These are phyloP conservation scores for Naematelia aurantialba DNA, from an alignment of 768 basidiomycete genomes.

Conservation along the genomic window DNA sequence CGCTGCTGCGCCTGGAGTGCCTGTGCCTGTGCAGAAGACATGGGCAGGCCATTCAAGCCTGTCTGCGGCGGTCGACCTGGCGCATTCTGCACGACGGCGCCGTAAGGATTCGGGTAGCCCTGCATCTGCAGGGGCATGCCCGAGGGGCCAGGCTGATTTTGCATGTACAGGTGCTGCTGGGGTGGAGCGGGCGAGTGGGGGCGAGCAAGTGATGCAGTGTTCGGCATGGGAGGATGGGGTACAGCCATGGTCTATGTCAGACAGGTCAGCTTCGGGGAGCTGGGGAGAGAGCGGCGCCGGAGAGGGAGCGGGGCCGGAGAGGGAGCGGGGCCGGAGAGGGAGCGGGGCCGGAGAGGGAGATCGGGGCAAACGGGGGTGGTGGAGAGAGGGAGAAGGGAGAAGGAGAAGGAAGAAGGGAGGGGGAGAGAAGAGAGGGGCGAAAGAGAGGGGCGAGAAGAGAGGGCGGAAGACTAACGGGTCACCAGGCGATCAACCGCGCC, in stretches of 20 bases:
- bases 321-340: not conserved
- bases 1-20: slow-evolving; percentile 18
- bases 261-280: not conserved
- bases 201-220: slow-evolving; percentile 1
- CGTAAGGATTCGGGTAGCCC: slow-evolving; percentile 15
- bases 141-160: slow-evolving; percentile 15
- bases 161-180: slow-evolving; percentile 7
- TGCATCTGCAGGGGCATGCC: slow-evolving; percentile 10
- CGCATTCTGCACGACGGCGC: not conserved
- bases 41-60: slow-evolving; percentile 9
- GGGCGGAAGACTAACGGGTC: not conserved
- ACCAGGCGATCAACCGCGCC: not conserved
- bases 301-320: not conserved
- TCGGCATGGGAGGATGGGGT: slow-evolving; percentile 26
- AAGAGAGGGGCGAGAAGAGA: not conserved
- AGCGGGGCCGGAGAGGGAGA: not conserved
- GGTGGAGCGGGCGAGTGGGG: slow-evolving; percentile 8
- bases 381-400: not conserved
- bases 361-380: not conserved
- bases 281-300: not conserved
- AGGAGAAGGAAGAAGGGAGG: no score
- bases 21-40: slow-evolving; percentile 12
- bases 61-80: slow-evolving; percentile 9
- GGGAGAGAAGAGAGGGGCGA: not conserved
- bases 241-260: slow-evolving; percentile 22